Conservation (phyloP, 2,329 filamentous ascomycete genomes). For the Cryphonectria naterciae region DNA sequence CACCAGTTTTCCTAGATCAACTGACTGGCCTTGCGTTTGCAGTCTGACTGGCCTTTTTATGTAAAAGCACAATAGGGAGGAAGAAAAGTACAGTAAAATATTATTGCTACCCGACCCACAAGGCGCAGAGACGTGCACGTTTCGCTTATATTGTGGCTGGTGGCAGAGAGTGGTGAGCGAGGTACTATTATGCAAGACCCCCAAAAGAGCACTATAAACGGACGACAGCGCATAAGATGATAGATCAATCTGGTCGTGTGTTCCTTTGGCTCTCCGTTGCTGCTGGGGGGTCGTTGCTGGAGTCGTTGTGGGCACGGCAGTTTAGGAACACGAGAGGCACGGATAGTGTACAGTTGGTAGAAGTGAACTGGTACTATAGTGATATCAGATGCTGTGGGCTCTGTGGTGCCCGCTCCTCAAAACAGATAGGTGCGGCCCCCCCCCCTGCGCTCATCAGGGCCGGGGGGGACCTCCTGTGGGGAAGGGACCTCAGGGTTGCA, state of each 20-base stretch:
- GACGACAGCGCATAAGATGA: background rate
- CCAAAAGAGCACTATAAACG: background rate
- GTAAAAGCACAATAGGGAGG: too few relatives aligned
- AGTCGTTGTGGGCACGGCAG: background rate
- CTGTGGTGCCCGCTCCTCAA: background rate
- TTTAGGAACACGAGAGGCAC: background rate
- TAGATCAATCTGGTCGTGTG: background rate
- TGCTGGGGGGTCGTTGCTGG: background rate
- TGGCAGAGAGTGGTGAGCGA: background rate
- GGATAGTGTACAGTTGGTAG: background rate
- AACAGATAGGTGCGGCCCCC: background rate
- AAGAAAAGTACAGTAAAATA: background rate
- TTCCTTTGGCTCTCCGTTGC: background rate
- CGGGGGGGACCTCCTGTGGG: background rate
- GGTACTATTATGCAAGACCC: background rate
- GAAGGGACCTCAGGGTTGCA: background rate
- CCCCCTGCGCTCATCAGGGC: background rate
- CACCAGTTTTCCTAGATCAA: background rate
- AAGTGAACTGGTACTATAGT: too few relatives aligned
- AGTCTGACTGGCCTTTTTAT: background rate
- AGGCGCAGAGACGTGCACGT: background rate
- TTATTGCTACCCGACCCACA: background rate
- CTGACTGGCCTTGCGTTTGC: background rate
- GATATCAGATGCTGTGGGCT: background rate
- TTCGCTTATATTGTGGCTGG: background rate